Percentiles rank a stretch among this genome's conserved stretches.
These are phyloP conservation scores for Clarireedia hainanense DNA, from an alignment of 2,329 filamentous ascomycete genomes.

Conservation along the genomic window DNA sequence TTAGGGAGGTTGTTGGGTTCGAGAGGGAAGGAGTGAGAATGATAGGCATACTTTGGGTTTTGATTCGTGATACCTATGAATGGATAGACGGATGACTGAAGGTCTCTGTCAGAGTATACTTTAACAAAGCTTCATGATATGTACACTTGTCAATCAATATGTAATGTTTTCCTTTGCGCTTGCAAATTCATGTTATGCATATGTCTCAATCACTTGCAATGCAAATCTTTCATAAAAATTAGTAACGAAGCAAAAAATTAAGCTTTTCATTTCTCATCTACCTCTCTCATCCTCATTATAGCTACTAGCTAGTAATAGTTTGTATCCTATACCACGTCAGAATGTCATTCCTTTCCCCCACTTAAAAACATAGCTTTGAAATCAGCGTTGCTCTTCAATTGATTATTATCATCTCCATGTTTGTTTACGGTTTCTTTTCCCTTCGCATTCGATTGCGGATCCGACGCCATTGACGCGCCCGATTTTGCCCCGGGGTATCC, in stretches of 20 bases:
- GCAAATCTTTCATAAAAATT: no score
- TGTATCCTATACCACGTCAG: background rate
- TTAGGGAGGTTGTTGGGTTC: slow-evolving; percentile 1
- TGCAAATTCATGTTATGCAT: no score
- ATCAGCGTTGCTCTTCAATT: slow-evolving; percentile 47
- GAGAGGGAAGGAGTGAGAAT: background rate
- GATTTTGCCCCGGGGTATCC: slow-evolving; percentile 22
- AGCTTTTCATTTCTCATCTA: background rate
- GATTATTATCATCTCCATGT: slow-evolving; percentile 19
- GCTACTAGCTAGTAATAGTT: background rate
- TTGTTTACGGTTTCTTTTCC: slow-evolving; percentile 10
- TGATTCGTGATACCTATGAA: background rate
- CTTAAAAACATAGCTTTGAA: slow-evolving; percentile 41
- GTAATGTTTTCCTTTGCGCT: no score
- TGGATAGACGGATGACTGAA: background rate
- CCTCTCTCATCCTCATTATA: background rate
- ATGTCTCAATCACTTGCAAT: no score
- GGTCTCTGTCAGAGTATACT: background rate
- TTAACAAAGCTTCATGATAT: no score
- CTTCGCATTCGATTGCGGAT: slow-evolving; percentile 12
- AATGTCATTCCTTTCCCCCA: slow-evolving; percentile 17
- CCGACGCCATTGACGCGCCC: background rate
- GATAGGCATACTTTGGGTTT: background rate
- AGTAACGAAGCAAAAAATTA: no score
- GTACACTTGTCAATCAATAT: no score